These are phyloP conservation scores for Trichophyton equinum DNA, from an alignment of 2,329 filamentous ascomycete species.

Conservation along the genomic window DNA sequence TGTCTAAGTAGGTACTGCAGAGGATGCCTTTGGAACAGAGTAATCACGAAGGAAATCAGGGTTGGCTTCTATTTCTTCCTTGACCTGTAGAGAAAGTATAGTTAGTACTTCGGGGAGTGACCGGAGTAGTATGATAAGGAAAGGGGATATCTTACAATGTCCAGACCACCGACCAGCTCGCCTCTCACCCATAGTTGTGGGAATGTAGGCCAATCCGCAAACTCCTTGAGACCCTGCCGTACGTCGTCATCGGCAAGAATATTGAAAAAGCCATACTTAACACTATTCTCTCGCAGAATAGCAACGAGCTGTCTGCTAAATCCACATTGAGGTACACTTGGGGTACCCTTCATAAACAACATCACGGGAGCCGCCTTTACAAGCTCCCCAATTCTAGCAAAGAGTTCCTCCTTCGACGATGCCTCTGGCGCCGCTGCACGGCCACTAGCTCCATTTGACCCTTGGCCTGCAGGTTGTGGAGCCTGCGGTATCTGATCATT, in stretches of 20 bases:
- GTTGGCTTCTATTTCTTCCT: conserved; percentile 80
- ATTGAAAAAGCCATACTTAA: conserved; percentile 98
- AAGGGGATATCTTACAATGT: conserved; percentile 60
- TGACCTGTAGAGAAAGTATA: conserved; percentile 48
- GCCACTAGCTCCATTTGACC: conserved; percentile 11
- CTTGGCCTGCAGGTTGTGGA: conserved; percentile 19
- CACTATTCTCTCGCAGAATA: conserved; percentile 73
- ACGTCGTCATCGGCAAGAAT: conserved; percentile 97
- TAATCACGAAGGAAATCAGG: conserved; percentile 70
- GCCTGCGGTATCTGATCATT: conserved; percentile 12
- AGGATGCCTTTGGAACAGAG: conserved; percentile 33
- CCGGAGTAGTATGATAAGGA: conserved; percentile 2
- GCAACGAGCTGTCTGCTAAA: conserved; percentile 85
- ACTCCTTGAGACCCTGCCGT: conserved; percentile 89
- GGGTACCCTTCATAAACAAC: conserved; percentile 98
- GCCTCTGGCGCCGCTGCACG: conserved; percentile 15
- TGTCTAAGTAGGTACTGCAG: not conserved
- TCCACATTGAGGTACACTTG: conserved; percentile 73
- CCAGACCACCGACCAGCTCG: conserved; percentile 81
- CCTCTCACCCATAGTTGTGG: conserved; percentile 88
- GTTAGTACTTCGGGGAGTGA: conserved; percentile 2
- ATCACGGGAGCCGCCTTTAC: conserved; percentile 95
- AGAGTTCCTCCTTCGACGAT: conserved; percentile 69
- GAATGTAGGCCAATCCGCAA: conserved; percentile 96
- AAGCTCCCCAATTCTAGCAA: conserved; percentile 65